Conservation (phyloP, 106 monocot species). For the Cymbidium sinense region DNA sequence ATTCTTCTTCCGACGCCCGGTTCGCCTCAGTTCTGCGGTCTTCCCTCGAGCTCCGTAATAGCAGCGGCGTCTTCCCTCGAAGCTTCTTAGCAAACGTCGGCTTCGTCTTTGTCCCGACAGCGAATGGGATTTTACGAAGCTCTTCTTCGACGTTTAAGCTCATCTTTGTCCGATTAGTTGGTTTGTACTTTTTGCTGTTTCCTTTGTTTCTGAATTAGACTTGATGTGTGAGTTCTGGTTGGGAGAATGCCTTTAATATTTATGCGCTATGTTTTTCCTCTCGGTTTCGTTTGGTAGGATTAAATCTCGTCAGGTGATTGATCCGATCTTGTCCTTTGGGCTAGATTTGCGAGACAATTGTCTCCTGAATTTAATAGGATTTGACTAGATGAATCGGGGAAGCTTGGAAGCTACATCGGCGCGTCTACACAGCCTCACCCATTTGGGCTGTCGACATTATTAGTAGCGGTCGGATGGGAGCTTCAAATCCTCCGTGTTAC, state of each 20-base stretch:
- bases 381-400: conserved; percentile 60
- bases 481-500: conserved; percentile 85
- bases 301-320: background rate
- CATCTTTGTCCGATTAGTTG: background rate
- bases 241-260: background rate
- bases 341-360: background rate
- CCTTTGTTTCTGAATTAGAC: background rate
- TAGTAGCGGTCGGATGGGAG: conserved; percentile 74
- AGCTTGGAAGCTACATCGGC: conserved; percentile 53
- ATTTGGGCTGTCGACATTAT: conserved; percentile 90
- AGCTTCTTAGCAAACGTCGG: too few species aligned
- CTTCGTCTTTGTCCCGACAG: too few species aligned
- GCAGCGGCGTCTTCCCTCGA: too few species aligned
- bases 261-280: background rate
- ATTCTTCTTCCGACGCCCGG: too few species aligned
- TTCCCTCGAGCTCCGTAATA: too few species aligned
- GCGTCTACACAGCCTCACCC: conserved; percentile 79
- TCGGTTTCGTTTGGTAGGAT: background rate
- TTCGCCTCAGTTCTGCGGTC: too few species aligned
- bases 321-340: background rate
- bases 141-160: too few species aligned
- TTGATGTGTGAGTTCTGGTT: background rate
- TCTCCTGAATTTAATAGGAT: conserved; percentile 1
- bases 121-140: too few species aligned
- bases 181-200: too few species aligned